A percentile compares a stretch with the other conserved stretches of the same genome.
phyloP scores from a whole-genome alignment of 805 yeast species.

The Spathaspora passalidarum region DNA sequence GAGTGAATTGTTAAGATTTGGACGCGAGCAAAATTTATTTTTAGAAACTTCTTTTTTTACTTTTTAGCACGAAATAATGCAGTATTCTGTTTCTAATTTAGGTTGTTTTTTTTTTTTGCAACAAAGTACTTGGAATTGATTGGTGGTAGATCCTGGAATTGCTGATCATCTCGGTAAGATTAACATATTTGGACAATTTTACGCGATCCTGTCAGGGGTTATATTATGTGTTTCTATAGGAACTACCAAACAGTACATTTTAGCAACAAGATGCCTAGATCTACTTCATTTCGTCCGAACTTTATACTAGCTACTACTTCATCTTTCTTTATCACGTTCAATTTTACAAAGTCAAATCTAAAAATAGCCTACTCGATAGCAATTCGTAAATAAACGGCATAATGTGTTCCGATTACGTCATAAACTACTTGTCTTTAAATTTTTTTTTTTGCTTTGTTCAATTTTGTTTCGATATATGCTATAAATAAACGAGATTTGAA shows the following conservation, averaged over 20 bases:
- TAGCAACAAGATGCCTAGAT: too few relatives aligned
- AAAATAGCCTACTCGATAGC: not conserved
- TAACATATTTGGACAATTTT: too few relatives aligned
- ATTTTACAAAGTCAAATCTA: not conserved
- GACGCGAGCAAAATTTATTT: not conserved
- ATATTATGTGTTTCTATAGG: too few relatives aligned
- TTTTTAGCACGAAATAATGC: too few relatives aligned
- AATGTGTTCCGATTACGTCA: not conserved
- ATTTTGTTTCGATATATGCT: not conserved
- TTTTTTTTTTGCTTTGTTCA: not conserved
- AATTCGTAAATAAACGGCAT: not conserved
- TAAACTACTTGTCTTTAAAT: not conserved
- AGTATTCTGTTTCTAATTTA: too few relatives aligned
- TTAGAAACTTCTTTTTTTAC: not conserved
- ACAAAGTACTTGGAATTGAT: not conserved
- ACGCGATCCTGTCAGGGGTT: too few relatives aligned
- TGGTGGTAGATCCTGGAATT: too few relatives aligned
- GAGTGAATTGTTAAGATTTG: too few relatives aligned
- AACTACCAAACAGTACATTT: too few relatives aligned
- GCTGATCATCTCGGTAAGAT: too few relatives aligned
- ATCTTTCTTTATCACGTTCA: not conserved
- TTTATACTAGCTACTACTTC: not conserved
- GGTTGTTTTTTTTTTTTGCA: not conserved
- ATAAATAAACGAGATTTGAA: too few relatives aligned
- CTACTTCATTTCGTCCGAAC: too few relatives aligned